A percentile compares a stretch with the other conserved stretches of the same genome.
These are phyloP conservation scores for Xylaria venustula DNA, from an alignment of 495 filamentous ascomycete species.

Conservation along the genomic window DNA sequence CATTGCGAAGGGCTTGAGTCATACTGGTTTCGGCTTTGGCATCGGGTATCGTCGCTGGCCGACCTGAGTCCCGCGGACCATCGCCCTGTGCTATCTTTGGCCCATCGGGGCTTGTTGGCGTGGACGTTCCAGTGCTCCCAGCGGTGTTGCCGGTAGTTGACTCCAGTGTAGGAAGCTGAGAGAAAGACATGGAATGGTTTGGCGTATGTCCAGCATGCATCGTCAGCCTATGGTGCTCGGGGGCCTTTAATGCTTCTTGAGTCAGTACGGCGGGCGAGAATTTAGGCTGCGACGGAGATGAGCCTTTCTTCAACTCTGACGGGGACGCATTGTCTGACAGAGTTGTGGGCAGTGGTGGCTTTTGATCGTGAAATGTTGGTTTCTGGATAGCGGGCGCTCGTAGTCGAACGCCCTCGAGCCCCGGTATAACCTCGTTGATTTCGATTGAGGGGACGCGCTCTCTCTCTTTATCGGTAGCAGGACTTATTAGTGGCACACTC, in stretches of 20 bases:
- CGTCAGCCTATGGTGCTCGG: slow-evolving; percentile 40
- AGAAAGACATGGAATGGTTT: slow-evolving; percentile 43
- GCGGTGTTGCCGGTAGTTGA: slow-evolving; percentile 35
- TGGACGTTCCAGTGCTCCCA: slow-evolving; percentile 37
- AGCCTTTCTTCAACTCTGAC: slow-evolving; percentile 18
- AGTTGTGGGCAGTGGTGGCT: slow-evolving; percentile 15
- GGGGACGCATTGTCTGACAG: slow-evolving; percentile 22
- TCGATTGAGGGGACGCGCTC: slow-evolving; percentile 39
- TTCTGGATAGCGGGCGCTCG: slow-evolving; percentile 40
- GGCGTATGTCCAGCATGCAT: slow-evolving; percentile 53
- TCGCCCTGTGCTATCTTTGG: not conserved
- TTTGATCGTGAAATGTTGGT: slow-evolving; percentile 39
- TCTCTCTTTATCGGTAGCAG: slow-evolving; percentile 17
- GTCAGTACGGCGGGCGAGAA: slow-evolving; percentile 34
- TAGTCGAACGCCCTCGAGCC: slow-evolving; percentile 45
- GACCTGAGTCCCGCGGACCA: slow-evolving; percentile 6
- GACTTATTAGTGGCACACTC: slow-evolving; percentile 14
- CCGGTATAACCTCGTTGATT: slow-evolving; percentile 43
- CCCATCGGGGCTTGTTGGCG: slow-evolving; percentile 25
- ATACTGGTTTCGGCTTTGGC: not conserved
- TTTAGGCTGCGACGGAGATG: slow-evolving; percentile 9
- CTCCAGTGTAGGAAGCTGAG: slow-evolving; percentile 33
- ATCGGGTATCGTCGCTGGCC: not conserved
- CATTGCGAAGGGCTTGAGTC: not conserved
- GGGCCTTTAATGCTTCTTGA: slow-evolving; percentile 38